Evolutionary conservation across 1,139 yeast species (phyloP), one percentile per base, ranked within the genome.

Genomic region (Nakaseomyces glabratus): DNA sequence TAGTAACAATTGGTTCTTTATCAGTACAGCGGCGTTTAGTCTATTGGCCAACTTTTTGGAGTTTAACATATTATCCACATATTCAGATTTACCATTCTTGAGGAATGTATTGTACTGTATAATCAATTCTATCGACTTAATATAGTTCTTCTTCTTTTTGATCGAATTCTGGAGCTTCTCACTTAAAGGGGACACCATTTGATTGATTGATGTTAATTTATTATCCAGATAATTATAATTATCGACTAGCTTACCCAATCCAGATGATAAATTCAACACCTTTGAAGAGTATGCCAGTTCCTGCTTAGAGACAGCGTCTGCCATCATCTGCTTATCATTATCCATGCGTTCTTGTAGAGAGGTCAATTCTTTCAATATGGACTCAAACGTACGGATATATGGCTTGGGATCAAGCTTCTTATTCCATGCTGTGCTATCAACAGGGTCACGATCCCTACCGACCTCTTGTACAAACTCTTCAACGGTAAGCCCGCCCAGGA

Each of bases 341-440:
- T 62, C 55, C 2, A 86, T 75, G 33, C 76, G 76, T 1, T 65
- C 66, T 34, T 68, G 68, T 31, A 86, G 59, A 34, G 66, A 66
- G 47, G 76, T 73, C 43, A 85, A 62, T 51, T 84, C 93, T 36
- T 76, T 68, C 31, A 86, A 63, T 1, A 93, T 85, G 2, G 90
- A 76, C 57, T 88, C 97, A 58, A 90, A 88, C 0, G 95, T 84
- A 49, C 95, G 71, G 36, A 90, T 90, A 55, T 84, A 88, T 2
- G 98, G 98, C 48, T 84, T 86, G 1, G 98, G 96, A 55, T 90
- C 96, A 36, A 81, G 57, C 53, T 49, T 52, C 40, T 39, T 45
- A 26, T 26, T 26, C 44, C 50, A 47, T 3, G 26, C 12, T 7
- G 22, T 19, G 16, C 21, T 17, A 14, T 18, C 32, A 8, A 28